Base-by-base conservation (phyloP, 139 green algal species). In the Chlorella sp. region DNA sequence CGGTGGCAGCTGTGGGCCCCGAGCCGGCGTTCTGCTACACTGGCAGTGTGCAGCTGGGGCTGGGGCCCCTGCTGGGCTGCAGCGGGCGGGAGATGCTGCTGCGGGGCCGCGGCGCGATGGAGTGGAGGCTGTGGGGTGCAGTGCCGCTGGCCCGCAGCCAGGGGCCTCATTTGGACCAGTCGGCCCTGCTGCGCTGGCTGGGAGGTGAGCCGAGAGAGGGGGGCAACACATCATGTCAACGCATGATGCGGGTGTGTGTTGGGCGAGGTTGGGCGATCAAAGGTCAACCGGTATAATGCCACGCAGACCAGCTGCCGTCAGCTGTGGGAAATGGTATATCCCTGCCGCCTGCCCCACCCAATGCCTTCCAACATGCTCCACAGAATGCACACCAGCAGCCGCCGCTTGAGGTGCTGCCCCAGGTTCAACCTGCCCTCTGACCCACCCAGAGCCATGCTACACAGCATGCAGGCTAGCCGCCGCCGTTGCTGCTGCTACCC, bases 41-140 rank as follows among this genome's bases (percentile, higher is more conserved):
- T 57, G 81, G 81, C 7, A 76, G n/a, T 14, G 12, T 86, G 57
- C n/a, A 48, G 57, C 81, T 86, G 53, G 81, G 57, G 11, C 81
- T 76, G 18, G 81, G 81, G 14, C 34, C 14, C 18, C 81, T 86
- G 81, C 81, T 86, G 32, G 36, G n/a, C 40, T 86, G 81, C 81
- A n/a, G 81, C 5, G 81, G 81, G 14, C 53, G 81, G 4, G 81
- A 86, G 57, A 57, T 57, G 57, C 81, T 86, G n/a, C 53, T 86
- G 32, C n/a, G 32, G 3, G 81, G 81, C 15, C 57, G 19, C 19
- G 81, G 81, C 57, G 81, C 57, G 16, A 86, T 86, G 81, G 57
- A 34, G 81, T 86, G 81, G 81, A 57, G 81, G 57, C 81, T 86
- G 81, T 86, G 81, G 81, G 81, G 81, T 0, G 81, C n/a, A 22